phyloP scores from a whole-genome alignment of 2,329 filamentous ascomycete species.

The Didymella segeticola region DNA sequence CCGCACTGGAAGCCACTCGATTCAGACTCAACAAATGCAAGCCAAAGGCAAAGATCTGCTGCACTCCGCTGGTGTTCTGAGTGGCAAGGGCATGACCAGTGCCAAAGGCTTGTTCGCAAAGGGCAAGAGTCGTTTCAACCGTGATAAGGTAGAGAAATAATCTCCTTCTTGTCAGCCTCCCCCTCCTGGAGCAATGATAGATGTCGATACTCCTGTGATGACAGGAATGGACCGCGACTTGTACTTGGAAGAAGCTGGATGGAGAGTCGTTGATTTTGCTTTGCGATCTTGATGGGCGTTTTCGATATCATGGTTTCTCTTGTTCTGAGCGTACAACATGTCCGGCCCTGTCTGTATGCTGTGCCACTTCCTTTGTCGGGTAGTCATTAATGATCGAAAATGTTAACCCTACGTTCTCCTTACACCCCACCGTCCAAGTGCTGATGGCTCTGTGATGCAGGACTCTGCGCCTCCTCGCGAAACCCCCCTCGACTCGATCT shows the following conservation, averaged over 20 bases:
- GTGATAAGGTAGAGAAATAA: constrained; percentile 87
- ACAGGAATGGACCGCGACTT: constrained; percentile 19
- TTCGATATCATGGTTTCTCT: constrained; percentile 22
- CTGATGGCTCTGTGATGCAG: constrained; percentile 50
- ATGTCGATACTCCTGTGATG: constrained; percentile 7
- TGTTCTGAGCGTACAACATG: constrained; percentile 24
- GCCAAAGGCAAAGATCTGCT: constrained; percentile 88
- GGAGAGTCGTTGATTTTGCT: constrained; percentile 17
- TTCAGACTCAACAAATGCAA: constrained; percentile 60
- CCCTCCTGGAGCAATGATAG: constrained; percentile 14
- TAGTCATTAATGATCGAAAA: constrained; percentile 40
- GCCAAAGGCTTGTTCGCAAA: constrained; percentile 92
- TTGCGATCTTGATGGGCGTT: constrained; percentile 31
- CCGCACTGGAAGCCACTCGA: constrained; percentile 31
- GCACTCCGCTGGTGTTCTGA: constrained; percentile 76
- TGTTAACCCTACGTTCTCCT: constrained; percentile 24
- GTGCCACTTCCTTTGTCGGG: constrained; percentile 21
- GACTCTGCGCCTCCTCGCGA: constrained; percentile 40
- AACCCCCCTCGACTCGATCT: constrained; percentile 44
- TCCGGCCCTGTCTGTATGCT: constrained; percentile 25
- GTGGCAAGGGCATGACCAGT: constrained; percentile 75
- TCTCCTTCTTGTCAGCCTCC: constrained; percentile 51
- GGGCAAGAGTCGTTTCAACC: constrained; percentile 80
- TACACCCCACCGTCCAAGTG: constrained; percentile 28
- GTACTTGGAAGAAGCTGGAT: constrained; percentile 21